These are phyloP conservation scores for Theobroma grandiflorum DNA, from an alignment of 441 rosid species.

Conservation along the genomic window DNA sequence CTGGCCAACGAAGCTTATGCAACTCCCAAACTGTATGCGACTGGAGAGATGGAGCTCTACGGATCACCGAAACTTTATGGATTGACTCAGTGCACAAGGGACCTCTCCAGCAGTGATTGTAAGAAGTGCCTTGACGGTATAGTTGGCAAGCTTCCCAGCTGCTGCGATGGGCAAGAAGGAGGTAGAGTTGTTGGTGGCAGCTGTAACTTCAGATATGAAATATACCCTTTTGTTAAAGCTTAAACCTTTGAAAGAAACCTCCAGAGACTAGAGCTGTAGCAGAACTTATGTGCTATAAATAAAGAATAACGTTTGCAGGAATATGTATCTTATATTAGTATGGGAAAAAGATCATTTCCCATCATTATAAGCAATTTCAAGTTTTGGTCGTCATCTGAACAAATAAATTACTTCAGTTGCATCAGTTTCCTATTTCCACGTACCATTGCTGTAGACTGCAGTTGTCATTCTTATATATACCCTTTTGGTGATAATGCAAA, in stretches of 20 bases:
- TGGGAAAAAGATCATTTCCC: no score
- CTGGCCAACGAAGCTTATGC: slow-evolving; percentile 14
- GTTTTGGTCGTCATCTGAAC: no score
- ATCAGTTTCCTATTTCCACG: no score
- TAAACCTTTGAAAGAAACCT: background rate
- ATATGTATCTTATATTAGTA: no score
- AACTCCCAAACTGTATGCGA: background rate
- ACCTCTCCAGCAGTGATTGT: slow-evolving; percentile 46
- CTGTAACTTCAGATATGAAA: slow-evolving; percentile 64
- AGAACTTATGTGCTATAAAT: no score
- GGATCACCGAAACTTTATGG: slow-evolving; percentile 53
- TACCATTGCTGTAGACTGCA: no score
- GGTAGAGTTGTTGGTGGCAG: slow-evolving; percentile 64
- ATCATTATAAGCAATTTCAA: no score
- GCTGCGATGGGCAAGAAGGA: slow-evolving; percentile 60
- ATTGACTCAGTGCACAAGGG: slow-evolving; percentile 66
- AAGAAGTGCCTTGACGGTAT: slow-evolving; percentile 55
- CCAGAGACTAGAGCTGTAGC: no score
- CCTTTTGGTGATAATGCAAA: no score
- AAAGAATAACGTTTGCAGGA: no score
- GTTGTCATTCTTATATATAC: no score
- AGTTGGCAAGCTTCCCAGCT: slow-evolving; percentile 49
- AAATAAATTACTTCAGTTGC: no score
- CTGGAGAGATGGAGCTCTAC: slow-evolving; percentile 44
- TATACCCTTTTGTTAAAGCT: slow-evolving; percentile 32